Base-by-base conservation (phyloP, 2,329 filamentous ascomycete genomes). In the Hypoxylon sp. region DNA sequence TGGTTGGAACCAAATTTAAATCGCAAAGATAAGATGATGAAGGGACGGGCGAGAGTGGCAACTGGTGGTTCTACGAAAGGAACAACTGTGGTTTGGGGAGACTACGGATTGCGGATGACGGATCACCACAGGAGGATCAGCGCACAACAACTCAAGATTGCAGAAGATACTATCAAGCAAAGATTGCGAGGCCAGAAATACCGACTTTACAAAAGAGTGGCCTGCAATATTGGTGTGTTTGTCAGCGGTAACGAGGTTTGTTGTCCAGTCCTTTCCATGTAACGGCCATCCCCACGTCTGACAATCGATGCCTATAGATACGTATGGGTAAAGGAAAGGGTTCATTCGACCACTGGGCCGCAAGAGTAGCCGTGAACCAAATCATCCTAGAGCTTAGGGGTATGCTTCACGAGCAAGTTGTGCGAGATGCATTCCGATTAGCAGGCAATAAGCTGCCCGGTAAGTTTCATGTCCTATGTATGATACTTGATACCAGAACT, bases 241-340 rank as follows among this genome's bases (percentile, higher is more conserved):
- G 88, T 91, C 50, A 94, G 88, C 71, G 94, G 94, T 50, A 99
- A 97, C 67, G 94, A 99, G 76, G 86, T 88, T 66, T 62, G 81
- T 59, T 29, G 34, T 20, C 20, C 19, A 13, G 3, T 19, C 23
- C 11, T 5, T 3, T 12, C 17, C 16, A 17, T 25, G 12, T 29
- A 13, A 19, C 34, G 26, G 38, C 13, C 20, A 25, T 31, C 16
- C 34, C 29, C 16, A 26, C 52, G 36, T 34, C 41, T 63, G 49
- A 66, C 35, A 6, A n/a, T n/a, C n/a, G 32, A 12, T 3, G 35
- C 45, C 43, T 35, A 5, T 60, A 87, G 84, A 88, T 91, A 71
- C 88, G 94, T 82, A 99, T 99, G 95, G 94, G 94, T 71, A 99
- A 97, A 75, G 94, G 94, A 75, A 99, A 99, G 72, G 94, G 94